Evolutionary conservation across 331 rosid species (phyloP).

Genomic region (Arachis monticola): DNA sequence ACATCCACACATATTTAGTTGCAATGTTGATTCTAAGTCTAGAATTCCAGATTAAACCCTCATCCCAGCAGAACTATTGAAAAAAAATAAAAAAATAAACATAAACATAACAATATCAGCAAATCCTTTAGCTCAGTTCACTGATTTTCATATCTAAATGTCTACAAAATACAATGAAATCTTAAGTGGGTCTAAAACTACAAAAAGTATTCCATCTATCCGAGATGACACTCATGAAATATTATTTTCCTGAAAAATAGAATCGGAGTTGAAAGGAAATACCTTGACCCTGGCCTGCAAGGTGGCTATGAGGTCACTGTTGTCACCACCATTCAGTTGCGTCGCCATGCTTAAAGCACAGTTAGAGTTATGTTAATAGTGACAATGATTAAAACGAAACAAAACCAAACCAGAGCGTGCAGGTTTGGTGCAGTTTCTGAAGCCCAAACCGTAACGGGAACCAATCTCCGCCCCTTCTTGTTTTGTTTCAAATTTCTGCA

Average conservation of each 20-base stretch:
- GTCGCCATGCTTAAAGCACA: constrained; percentile 41
- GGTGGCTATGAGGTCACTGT: constrained; percentile 40
- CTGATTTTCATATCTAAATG: neutral
- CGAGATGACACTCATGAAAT: neutral
- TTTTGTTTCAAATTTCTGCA: neutral
- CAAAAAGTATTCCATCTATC: neutral
- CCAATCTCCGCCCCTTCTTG: neutral
- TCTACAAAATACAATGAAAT: too few species aligned
- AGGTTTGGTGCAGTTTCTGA: constrained; percentile 8
- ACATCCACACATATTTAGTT: neutral
- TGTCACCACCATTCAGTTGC: constrained; percentile 43
- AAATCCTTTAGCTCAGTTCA: constrained; percentile 6
- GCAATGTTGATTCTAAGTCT: constrained; percentile 4
- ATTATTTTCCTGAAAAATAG: neutral
- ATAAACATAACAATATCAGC: constrained; percentile 18
- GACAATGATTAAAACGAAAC: neutral
- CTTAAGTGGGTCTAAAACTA: neutral
- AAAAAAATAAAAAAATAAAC: neutral
- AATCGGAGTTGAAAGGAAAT: constrained; percentile 24
- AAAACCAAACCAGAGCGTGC: neutral
- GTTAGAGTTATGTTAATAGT: neutral
- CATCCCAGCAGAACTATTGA: neutral
- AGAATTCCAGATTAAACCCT: neutral
- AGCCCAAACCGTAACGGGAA: constrained; percentile 3
- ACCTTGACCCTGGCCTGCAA: constrained; percentile 76